Percentiles rank a stretch among this genome's conserved stretches.
phyloP scores from a whole-genome alignment of 2,329 filamentous ascomycete species.

The Penicillium verrucosum region DNA sequence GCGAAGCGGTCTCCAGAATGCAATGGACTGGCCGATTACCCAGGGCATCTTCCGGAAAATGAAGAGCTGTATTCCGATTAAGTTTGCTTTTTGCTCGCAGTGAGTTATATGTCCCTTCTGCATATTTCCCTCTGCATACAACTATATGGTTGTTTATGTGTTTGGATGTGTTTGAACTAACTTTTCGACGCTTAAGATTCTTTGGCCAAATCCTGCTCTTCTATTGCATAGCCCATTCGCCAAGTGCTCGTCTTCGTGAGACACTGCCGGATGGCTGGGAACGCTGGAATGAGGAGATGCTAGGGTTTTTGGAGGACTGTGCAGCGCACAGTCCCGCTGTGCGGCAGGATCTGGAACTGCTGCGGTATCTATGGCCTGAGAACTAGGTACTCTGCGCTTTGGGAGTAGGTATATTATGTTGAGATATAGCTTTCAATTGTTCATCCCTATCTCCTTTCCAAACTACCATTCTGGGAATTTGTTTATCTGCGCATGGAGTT shows the following conservation, averaged over 20 bases:
- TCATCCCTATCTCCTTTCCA: neutral
- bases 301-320: slow-evolving; percentile 40
- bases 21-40: slow-evolving; percentile 43
- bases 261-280: slow-evolving; percentile 41
- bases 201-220: slow-evolving; percentile 45
- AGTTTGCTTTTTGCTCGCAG: slow-evolving; percentile 43
- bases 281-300: slow-evolving; percentile 42
- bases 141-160: neutral
- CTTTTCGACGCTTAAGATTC: slow-evolving; percentile 26
- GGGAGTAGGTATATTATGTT: neutral
- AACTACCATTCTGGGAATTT: neutral
- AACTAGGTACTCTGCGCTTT: slow-evolving; percentile 2
- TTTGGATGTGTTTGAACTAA: neutral
- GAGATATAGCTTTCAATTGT: neutral
- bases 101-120: slow-evolving; percentile 14
- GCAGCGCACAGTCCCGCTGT: slow-evolving; percentile 39
- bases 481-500: slow-evolving; percentile 8
- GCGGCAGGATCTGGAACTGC: slow-evolving; percentile 39
- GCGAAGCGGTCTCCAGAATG: slow-evolving; percentile 37
- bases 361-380: slow-evolving; percentile 29
- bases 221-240: slow-evolving; percentile 41
- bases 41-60: slow-evolving; percentile 40
- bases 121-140: neutral
- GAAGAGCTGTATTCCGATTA: slow-evolving; percentile 44
- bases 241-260: slow-evolving; percentile 33